Evolutionary conservation across 2,329 filamentous ascomycete species (phyloP), one percentile per base, ranked within the genome.

Genomic region (Malbranchea cinnamomea): DNA sequence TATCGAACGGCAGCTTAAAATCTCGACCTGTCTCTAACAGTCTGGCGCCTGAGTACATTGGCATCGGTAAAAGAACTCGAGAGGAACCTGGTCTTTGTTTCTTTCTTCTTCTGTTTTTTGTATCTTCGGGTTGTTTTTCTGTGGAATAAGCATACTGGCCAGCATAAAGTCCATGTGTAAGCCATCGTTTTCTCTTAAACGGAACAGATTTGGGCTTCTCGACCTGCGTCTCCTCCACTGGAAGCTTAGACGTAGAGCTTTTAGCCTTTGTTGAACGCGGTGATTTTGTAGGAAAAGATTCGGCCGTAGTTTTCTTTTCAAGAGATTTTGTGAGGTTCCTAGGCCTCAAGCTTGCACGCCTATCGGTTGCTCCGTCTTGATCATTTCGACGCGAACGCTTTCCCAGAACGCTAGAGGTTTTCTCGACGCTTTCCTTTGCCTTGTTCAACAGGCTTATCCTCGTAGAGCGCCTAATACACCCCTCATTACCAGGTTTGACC

Each of bases 1-100:
- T 66, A 49, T 93, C 79, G 47, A 74, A 94, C 0, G 89, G 89
- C 17, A 98, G 62, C 53, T 83, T 83, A 57, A 92, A 95, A 50
- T 91, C 75, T 29, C 79, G 68, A 9, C 78, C 78, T 36, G 69
- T 63, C 31, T 84, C 68, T 34, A 94, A 55, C 31, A 77, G 60
- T 29, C 76, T 70, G 37, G 82, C 60, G 2, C 81, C 81, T 33
- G 71, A 71, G 50, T 80, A 92, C 56, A 91, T 81, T 19, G 83
- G 84, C 39, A 78, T 49, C 3, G 82, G 83, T 40, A 92, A 62
- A 6, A 39, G 7, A 8, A 66, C 52, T 34, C 55, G 65, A 35
- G 42, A 47, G 28, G 45, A 48, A 14, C 34, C 31, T n/a, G 42
- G 45, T 34, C 41, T 40, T 32, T 41, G 39, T n/a, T 41, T 45